Evolutionary conservation across 805 yeast genomes (phyloP), one percentile per base, ranked within the genome.

Genomic region (Barnettozyma sp.): DNA sequence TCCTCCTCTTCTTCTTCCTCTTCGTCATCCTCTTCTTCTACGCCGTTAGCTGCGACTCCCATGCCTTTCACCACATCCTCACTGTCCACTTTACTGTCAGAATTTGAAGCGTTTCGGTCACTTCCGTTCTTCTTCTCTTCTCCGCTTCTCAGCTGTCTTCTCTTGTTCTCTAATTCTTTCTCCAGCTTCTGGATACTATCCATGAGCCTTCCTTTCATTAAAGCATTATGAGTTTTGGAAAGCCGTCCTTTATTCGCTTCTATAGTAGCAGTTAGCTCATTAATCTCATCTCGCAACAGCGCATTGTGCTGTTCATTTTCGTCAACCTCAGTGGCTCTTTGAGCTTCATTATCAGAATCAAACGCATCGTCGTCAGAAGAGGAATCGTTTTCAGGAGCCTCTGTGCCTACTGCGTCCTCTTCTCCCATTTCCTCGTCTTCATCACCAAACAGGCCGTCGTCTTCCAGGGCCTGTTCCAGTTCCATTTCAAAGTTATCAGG

Each of bases 131-230:
- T 42, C 34, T 48, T 52, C 10, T 56, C 62, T 36, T 58, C 68
- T 34, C 56, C 59, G 12, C 44, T 55, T 45, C 60, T 63, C 48
- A 87, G 63, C 49, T 81, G 86, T 41, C 78, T 67, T 59, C 71
- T 73, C 64, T 90, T 92, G 52, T 77, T 69, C 36, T 86, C 95
- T 41, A 86, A 69, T 49, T 90, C 95, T 36, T 79, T 77, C 56
- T 77, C 78, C 52, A 92, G 68, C 42, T 88, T 78, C 39, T 70
- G 72, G 34, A 85, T 82, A 34, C 82, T 87, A 45, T 82, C 92
- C 49, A 79, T 70, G 55, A 88, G 83, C 62, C 97, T 79, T 58
- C 80, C 82, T 52, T 80, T 77, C 75, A 92, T 70, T 61, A 90
- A 80, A 48, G 90, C 88, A 54, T 86, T 86, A 4, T 77, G 67